phyloP scores from a whole-genome alignment of 495 filamentous ascomycete genomes.

The Tricharina praecox region DNA sequence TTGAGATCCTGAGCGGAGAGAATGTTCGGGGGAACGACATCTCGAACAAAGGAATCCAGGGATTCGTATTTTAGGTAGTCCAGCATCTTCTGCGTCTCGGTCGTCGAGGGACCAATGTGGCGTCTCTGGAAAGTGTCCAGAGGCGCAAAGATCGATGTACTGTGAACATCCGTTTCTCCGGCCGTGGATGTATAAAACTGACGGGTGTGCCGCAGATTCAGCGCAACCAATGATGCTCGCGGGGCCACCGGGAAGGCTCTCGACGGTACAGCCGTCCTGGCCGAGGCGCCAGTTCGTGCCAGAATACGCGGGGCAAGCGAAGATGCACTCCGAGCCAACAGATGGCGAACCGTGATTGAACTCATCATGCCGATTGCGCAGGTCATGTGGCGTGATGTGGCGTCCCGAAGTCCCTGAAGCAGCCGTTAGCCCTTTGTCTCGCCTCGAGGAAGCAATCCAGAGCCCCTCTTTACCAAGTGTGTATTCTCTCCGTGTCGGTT shows the following conservation, averaged over 20 bases:
- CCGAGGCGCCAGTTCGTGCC: background rate
- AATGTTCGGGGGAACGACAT: conserved; percentile 73
- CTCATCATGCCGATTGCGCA: background rate
- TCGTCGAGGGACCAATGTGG: conserved; percentile 82
- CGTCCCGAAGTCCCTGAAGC: too few species aligned
- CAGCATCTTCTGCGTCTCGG: conserved; percentile 63
- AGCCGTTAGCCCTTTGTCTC: too few species aligned
- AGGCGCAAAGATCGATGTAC: conserved; percentile 28
- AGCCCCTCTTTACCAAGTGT: too few species aligned
- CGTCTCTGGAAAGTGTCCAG: conserved; percentile 59
- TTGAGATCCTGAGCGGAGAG: conserved; percentile 41
- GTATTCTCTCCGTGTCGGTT: too few species aligned
- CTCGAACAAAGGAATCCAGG: conserved; percentile 73
- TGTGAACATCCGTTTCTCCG: background rate
- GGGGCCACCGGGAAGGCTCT: background rate
- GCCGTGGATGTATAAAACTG: background rate
- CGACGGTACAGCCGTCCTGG: background rate
- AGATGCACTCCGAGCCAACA: background rate
- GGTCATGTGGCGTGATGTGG: background rate
- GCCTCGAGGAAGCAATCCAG: too few species aligned
- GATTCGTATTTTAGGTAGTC: conserved; percentile 50
- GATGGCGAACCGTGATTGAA: conserved; percentile 4
- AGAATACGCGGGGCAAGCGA: background rate
- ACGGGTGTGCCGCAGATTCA: background rate
- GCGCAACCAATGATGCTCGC: background rate